Evolutionary conservation across 192 early-diverging fungal genomes (phyloP).

Genomic region (Coemansia sp.): DNA sequence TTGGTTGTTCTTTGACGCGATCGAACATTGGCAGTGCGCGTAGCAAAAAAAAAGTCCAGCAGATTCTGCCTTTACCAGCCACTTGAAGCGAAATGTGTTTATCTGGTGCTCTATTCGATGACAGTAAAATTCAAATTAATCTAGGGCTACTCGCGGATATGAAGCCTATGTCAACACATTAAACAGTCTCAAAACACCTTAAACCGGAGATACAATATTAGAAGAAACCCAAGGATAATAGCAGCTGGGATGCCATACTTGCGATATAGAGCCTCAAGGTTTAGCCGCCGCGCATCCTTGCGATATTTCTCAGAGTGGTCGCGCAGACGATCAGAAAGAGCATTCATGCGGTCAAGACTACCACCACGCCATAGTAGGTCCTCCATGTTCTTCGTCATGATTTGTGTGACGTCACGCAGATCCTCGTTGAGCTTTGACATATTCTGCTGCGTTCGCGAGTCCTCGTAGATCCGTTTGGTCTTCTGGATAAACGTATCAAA

Average conservation of each 20-base stretch:
- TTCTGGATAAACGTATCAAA: constrained; percentile 99
- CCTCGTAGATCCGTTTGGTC: constrained; percentile 93
- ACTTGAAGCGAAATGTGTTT: neutral
- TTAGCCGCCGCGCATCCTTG: constrained; percentile 81
- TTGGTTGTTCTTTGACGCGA: neutral
- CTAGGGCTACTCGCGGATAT: neutral
- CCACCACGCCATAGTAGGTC: constrained; percentile 91
- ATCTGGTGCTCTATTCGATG: neutral
- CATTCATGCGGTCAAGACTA: constrained; percentile 74
- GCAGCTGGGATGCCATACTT: constrained; percentile 90
- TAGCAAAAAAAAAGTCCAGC: neutral
- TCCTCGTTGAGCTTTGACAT: constrained; percentile 93
- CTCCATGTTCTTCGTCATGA: constrained; percentile 98
- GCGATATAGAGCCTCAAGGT: constrained; percentile 86
- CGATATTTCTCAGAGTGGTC: constrained; percentile 81
- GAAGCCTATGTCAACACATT: neutral
- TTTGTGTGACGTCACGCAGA: constrained; percentile 91
- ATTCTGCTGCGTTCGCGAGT: constrained; percentile 89
- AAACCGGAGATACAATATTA: constrained; percentile 74
- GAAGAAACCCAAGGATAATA: constrained; percentile 72
- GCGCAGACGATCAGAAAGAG: constrained; percentile 63
- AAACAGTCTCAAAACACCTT: constrained; percentile 31
- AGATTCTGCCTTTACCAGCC: neutral
- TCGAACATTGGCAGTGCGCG: neutral
- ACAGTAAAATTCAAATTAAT: neutral